Percentiles rank a stretch among this genome's conserved stretches.
These are phyloP conservation scores for Zygnema cylindricum DNA, from an alignment of 139 green algal genomes.

Conservation along the genomic window DNA sequence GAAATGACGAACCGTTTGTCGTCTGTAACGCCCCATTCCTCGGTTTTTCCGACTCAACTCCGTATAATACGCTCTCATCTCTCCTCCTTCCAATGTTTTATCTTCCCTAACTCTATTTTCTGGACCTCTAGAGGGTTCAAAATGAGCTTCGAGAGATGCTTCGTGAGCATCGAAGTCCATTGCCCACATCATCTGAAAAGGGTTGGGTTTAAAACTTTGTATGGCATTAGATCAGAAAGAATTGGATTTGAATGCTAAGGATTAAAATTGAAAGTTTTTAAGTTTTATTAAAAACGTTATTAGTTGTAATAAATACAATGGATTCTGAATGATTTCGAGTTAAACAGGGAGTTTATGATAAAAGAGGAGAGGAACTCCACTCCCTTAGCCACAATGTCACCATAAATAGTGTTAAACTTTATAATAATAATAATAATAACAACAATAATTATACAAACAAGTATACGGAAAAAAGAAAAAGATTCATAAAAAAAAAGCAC, in stretches of 20 bases:
- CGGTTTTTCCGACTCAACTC: background rate
- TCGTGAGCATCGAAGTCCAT: conserved; percentile 19
- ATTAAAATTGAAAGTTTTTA: too few relatives aligned
- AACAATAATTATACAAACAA: conserved; percentile 6
- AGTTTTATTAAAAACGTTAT: too few relatives aligned
- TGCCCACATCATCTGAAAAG: conserved; percentile 42
- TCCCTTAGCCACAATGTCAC: too few relatives aligned
- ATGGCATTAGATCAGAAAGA: background rate
- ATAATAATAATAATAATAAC: too few relatives aligned
- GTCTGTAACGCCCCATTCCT: conserved; percentile 15
- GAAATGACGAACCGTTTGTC: background rate
- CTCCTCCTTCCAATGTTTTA: background rate
- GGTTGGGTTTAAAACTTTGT: background rate
- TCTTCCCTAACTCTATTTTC: background rate
- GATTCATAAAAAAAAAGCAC: background rate
- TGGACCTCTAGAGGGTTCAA: background rate
- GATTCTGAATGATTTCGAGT: too few relatives aligned
- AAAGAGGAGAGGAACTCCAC: too few relatives aligned
- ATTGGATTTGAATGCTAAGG: too few relatives aligned
- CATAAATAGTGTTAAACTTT: too few relatives aligned
- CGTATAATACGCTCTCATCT: background rate
- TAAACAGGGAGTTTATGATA: too few relatives aligned
- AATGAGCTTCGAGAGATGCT: background rate
- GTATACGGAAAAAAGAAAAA: background rate
- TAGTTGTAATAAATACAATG: too few relatives aligned